These are phyloP conservation scores for Fusarium sp. DNA, from an alignment of 2,329 filamentous ascomycete genomes.

Conservation along the genomic window DNA sequence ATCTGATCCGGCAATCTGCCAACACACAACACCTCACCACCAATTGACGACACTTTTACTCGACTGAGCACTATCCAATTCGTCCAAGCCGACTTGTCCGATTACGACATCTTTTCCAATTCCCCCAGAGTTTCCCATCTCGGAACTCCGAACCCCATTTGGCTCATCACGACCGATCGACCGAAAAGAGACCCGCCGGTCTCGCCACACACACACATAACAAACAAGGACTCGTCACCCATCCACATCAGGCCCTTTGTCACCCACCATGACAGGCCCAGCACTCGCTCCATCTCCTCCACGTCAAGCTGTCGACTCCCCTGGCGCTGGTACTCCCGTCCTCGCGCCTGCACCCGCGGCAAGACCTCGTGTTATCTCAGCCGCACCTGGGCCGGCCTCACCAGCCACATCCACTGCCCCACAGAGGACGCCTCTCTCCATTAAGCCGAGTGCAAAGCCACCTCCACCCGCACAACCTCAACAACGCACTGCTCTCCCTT, in stretches of 20 bases:
- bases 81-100: not conserved
- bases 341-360: conserved; percentile 27
- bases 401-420: conserved; percentile 41
- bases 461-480: conserved; percentile 48
- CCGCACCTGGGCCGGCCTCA: conserved; percentile 37
- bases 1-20: conserved; percentile 25
- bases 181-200: conserved; percentile 38
- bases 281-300: conserved; percentile 39
- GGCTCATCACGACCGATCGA: conserved; percentile 33
- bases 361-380: conserved; percentile 43
- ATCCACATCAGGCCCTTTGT: conserved; percentile 14
- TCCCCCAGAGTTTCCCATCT: conserved; percentile 36
- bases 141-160: conserved; percentile 46
- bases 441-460: conserved; percentile 44
- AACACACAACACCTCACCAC: conserved; percentile 2
- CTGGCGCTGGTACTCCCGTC: conserved; percentile 33
- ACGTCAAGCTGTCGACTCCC: conserved; percentile 32
- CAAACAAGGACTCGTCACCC: conserved; percentile 16
- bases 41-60: conserved; percentile 6
- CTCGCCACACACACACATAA: conserved; percentile 28
- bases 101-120: not conserved
- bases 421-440: conserved; percentile 48
- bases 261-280: conserved; percentile 42
- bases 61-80: not conserved
- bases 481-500: conserved; percentile 51